phyloP scores from a whole-genome alignment of 169 alveolate genomes.

The Plasmodium chabaudi region DNA sequence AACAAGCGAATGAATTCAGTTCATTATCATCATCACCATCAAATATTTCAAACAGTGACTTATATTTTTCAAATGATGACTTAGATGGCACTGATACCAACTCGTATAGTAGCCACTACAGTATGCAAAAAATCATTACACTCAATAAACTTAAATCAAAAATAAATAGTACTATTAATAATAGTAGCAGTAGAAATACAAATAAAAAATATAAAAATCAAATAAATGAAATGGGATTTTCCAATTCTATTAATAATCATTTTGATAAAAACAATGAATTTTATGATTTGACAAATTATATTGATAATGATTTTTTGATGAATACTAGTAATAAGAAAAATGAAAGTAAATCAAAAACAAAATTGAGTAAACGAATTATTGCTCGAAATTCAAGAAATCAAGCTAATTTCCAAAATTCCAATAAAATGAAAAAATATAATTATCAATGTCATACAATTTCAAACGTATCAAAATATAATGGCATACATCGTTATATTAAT shows the following conservation, averaged over 20 bases:
- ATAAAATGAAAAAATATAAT: no score
- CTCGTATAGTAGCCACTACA: constrained; percentile 16
- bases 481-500: not conserved
- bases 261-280: not conserved
- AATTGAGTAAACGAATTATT: not conserved
- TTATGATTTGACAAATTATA: not conserved
- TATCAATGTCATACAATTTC: not conserved
- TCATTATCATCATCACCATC: constrained; percentile 39
- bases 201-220: not conserved
- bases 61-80: constrained; percentile 49
- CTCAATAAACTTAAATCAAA: constrained; percentile 26
- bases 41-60: constrained; percentile 35
- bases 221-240: not conserved
- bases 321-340: not conserved
- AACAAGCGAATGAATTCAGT: not conserved
- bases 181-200: not conserved
- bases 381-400: not conserved
- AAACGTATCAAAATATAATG: not conserved
- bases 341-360: not conserved
- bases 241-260: not conserved
- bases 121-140: constrained; percentile 3
- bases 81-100: not conserved
- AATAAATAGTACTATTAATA: constrained; percentile 8
- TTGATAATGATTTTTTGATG: not conserved
- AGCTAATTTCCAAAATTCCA: not conserved